Evolutionary conservation across 2,329 filamentous ascomycete species (phyloP), one percentile per base, ranked within the genome.

Genomic region (Apiospora hydei): DNA sequence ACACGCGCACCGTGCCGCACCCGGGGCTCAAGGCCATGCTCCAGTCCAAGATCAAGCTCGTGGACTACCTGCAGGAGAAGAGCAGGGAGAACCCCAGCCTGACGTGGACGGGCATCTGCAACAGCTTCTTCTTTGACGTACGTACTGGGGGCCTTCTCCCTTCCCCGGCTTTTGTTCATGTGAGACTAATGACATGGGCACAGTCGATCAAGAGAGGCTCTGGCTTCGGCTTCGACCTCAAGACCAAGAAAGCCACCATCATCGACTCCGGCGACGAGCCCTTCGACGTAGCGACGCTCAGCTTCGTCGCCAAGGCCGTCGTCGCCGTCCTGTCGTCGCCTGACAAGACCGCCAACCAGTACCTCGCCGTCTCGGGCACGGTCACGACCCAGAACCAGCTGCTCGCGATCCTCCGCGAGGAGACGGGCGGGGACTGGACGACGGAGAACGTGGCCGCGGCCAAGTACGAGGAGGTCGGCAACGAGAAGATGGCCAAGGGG

Each of bases 91-190:
- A 81, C 30, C 77, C 82, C 1, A 79, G 75, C 0, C 86, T 92
- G 74, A 85, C 83, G 43, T 93, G 90, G 90, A 91, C 88, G 1
- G 87, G 83, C 2, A 78, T 93, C 18, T 85, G 89, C 4, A 87
- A 83, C 11, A 89, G 90, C 0, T 81, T 87, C 2, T 89, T 92
- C 79, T 90, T 92, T 77, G 90, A 92, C 88, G 84, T 86, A 77
- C 38, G 81, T 76, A 4, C 14, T 4, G 3, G 3, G 57, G 68
- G 11, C 47, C 46, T 21, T 41, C 38, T 53, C 30, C n/a, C n/a
- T n/a, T 30, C 26, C 1, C 3, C 26, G 1, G 1, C 10, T 24
- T 26, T 43, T 8, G n/a, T 7, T 49, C 4, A n/a, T 49, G 8
- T 49, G 8, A 16, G 44, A 47, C 26, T 21, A 18, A n/a, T 26